These are phyloP conservation scores for Aspergillus hiratsukae DNA, from an alignment of 2,329 filamentous ascomycete genomes.

Conservation along the genomic window DNA sequence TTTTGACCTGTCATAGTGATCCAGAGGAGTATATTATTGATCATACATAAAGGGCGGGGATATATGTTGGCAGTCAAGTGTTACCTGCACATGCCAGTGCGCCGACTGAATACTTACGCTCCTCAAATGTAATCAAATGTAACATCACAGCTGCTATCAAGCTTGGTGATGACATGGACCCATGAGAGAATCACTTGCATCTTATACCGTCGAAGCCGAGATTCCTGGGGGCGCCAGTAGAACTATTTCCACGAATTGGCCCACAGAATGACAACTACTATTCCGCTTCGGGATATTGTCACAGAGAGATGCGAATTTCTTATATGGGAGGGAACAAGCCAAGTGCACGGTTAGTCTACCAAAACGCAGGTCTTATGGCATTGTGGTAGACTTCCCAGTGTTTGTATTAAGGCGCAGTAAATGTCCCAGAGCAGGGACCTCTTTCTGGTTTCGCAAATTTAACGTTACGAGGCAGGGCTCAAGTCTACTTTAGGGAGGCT, in stretches of 20 bases:
- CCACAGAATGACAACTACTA: not conserved
- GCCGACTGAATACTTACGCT: not conserved
- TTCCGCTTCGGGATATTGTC: not conserved
- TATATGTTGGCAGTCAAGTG: not conserved
- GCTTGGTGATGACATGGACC: not conserved
- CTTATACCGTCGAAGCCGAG: not conserved
- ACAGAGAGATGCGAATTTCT: not conserved
- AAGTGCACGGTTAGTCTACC: not conserved
- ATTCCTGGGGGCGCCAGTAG: not conserved
- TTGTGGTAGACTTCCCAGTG: not conserved
- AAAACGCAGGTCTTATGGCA: not conserved
- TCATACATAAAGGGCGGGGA: not conserved
- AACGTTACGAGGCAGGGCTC: not conserved
- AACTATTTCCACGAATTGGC: not conserved
- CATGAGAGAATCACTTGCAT: not conserved
- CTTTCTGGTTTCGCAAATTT: not conserved
- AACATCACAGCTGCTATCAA: not conserved
- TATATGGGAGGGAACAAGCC: not conserved
- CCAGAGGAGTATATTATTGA: too few relatives aligned
- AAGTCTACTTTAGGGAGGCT: not conserved
- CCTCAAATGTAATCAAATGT: not conserved
- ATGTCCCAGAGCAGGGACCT: not conserved
- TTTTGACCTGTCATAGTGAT: too few relatives aligned
- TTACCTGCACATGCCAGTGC: not conserved
- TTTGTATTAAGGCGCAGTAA: not conserved